Evolutionary conservation across 2,329 filamentous ascomycete species (phyloP).

Genomic region (Fusarium domesticum): DNA sequence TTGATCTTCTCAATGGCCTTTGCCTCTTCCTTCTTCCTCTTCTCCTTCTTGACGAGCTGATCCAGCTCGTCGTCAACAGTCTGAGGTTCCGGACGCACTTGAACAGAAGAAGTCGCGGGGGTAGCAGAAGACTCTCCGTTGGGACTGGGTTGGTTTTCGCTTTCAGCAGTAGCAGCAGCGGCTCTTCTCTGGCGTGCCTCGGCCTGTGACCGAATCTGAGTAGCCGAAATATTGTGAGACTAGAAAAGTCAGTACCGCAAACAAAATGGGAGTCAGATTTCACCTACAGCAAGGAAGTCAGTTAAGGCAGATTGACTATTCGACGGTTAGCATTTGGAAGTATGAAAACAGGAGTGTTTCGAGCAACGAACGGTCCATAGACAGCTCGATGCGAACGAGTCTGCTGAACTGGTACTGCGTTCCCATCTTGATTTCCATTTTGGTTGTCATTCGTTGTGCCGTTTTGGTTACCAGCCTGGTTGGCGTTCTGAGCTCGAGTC

Average conservation of each 20-base stretch:
- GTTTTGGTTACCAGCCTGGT: not conserved
- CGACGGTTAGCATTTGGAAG: conserved; percentile 2
- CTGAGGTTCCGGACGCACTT: conserved; percentile 29
- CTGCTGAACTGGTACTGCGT: conserved; percentile 6
- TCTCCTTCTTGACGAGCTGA: conserved; percentile 4
- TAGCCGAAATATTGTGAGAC: conserved; percentile 69
- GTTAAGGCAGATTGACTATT: conserved; percentile 51
- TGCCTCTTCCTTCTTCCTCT: conserved; percentile 45
- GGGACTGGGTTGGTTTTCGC: conserved; percentile 21
- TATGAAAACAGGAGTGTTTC: not conserved
- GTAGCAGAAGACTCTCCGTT: conserved; percentile 20
- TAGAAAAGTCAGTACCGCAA: conserved; percentile 32
- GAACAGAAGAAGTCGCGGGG: conserved; percentile 23
- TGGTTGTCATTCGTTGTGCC: not conserved
- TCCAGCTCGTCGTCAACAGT: conserved; percentile 16
- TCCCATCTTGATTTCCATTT: no score
- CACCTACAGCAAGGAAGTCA: conserved; percentile 49
- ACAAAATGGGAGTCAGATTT: not conserved
- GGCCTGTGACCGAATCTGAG: conserved; percentile 51
- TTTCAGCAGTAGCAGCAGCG: conserved; percentile 15
- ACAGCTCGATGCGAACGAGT: conserved; percentile 34
- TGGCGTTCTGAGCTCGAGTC: not conserved
- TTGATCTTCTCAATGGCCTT: conserved; percentile 61
- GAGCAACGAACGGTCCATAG: conserved; percentile 37
- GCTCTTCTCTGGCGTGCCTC: conserved; percentile 45